Conservation (phyloP, 805 yeast species). For the Schizosaccharomyces pombe region DNA sequence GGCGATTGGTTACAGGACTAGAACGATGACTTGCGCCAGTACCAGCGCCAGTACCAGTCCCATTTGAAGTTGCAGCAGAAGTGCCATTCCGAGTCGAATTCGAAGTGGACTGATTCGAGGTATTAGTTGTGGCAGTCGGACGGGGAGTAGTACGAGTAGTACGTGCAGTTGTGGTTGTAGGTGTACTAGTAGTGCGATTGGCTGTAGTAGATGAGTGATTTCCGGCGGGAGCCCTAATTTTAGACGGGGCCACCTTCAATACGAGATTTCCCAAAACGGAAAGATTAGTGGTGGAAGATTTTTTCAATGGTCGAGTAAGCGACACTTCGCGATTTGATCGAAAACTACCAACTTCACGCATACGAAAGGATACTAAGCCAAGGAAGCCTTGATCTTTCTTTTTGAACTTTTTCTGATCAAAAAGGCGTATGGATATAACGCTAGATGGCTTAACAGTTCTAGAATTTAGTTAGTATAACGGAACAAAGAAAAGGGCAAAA, state of each 20-base stretch:
- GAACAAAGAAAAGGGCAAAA: background rate
- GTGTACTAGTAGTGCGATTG: too few relatives aligned
- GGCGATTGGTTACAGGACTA: background rate
- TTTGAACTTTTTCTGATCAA: constrained; percentile 26
- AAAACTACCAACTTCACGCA: constrained; percentile 13
- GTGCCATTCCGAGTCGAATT: too few relatives aligned
- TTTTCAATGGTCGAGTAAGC: background rate
- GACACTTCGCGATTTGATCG: background rate
- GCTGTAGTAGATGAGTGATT: too few relatives aligned
- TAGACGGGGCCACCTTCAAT: too few relatives aligned
- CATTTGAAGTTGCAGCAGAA: too few relatives aligned
- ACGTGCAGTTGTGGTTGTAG: too few relatives aligned
- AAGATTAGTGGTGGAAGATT: background rate
- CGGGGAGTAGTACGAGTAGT: too few relatives aligned
- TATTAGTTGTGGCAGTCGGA: too few relatives aligned
- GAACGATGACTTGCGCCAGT: background rate
- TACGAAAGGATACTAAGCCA: constrained; percentile 80
- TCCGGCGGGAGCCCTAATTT: too few relatives aligned
- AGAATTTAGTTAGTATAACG: background rate
- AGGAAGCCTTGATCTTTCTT: constrained; percentile 94
- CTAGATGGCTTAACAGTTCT: constrained; percentile 47
- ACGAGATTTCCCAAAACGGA: background rate
- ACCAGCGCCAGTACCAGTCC: background rate
- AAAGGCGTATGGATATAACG: constrained; percentile 67
- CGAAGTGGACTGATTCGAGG: too few relatives aligned